Evolutionary conservation across 768 basidiomycete species (phyloP).

Genomic region (Asterophora lycoperdoides): DNA sequence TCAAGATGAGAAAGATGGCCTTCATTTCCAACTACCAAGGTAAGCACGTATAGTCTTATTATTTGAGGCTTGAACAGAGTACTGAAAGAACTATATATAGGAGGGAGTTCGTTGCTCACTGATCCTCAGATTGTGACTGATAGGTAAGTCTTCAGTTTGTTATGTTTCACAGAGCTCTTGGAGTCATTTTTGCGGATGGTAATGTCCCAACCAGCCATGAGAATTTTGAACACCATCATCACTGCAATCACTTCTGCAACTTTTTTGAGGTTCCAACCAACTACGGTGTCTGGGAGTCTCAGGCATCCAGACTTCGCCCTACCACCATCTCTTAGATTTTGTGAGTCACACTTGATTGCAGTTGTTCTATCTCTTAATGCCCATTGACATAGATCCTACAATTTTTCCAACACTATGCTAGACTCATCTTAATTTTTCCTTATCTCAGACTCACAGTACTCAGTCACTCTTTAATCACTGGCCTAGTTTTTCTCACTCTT

Average conservation of each 20-base stretch:
- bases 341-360: too few species aligned
- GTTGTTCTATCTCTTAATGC: too few species aligned
- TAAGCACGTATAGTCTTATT: background rate
- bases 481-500: too few species aligned
- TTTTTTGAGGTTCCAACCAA: slow-evolving; percentile 11
- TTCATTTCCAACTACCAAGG: slow-evolving; percentile 27
- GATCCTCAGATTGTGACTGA: slow-evolving; percentile 5
- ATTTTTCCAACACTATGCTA: too few species aligned
- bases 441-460: too few species aligned
- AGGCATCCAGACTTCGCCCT: background rate
- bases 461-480: too few species aligned
- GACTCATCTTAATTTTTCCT: too few species aligned
- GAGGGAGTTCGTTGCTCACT: background rate
- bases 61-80: background rate
- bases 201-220: slow-evolving; percentile 6
- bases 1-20: slow-evolving; percentile 15
- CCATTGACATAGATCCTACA: too few species aligned
- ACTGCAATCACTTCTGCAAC: slow-evolving; percentile 14
- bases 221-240: slow-evolving; percentile 7
- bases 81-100: background rate
- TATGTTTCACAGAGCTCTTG: slow-evolving; percentile 8
- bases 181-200: slow-evolving; percentile 12
- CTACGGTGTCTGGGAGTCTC: slow-evolving; percentile 11
- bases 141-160: too few species aligned
- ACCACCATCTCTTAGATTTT: background rate